Evolutionary conservation across 1,284 basidiomycete genomes (phyloP).

Genomic region (Leccinum pallidistipes): DNA sequence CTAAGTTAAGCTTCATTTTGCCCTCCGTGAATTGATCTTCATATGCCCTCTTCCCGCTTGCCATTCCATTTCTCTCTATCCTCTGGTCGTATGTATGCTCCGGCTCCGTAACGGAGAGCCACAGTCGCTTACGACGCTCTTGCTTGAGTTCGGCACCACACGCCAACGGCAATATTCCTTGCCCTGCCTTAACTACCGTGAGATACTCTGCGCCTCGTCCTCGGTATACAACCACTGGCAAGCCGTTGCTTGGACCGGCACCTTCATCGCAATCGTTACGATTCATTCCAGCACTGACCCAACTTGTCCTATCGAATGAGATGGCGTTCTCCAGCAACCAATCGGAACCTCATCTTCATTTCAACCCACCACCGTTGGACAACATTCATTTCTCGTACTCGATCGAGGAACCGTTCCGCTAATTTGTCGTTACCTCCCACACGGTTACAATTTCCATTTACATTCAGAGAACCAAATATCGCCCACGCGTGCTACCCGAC

Average conservation of each 20-base stretch:
- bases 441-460: conserved; percentile 9
- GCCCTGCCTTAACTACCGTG: conserved; percentile 7
- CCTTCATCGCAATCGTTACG: not conserved
- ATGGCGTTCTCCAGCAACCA: not conserved
- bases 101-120: not conserved
- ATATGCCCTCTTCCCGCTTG: not conserved
- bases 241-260: not conserved
- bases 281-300: conserved; percentile 10
- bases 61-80: conserved; percentile 5
- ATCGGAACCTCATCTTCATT: conserved; percentile 8
- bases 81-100: not conserved
- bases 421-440: conserved; percentile 2
- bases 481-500: not conserved
- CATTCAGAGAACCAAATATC: not conserved
- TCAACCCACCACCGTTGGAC: not conserved
- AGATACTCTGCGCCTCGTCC: not conserved
- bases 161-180: conserved; percentile 7
- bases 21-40: not conserved
- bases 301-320: not conserved
- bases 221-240: not conserved
- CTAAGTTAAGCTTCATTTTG: conserved; percentile 8
- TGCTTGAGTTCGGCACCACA: conserved; percentile 6
- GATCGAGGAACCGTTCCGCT: not conserved
- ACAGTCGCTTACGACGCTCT: not conserved
- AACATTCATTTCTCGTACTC: not conserved